A percentile compares a stretch with the other conserved stretches of the same genome.
Evolutionary conservation across 306 rosid species (phyloP).

Genomic region (Gillenia trifoliata): DNA sequence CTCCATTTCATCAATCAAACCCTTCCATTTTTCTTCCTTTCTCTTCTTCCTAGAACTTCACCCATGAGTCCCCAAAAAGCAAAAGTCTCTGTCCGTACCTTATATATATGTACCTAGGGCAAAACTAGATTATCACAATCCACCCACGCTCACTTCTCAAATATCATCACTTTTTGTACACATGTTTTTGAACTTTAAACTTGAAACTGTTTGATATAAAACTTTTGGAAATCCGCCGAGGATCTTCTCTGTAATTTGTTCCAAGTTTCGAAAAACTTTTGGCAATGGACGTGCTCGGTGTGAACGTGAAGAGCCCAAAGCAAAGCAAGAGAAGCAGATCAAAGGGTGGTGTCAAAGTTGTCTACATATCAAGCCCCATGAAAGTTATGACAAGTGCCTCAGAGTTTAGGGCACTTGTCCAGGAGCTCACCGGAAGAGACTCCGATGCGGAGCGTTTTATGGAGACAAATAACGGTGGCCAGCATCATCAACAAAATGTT

Average conservation of each 20-base stretch:
- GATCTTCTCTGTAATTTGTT: background rate
- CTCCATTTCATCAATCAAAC: background rate
- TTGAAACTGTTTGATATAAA: background rate
- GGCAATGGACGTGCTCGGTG: slow-evolving; percentile 26
- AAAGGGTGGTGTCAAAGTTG: slow-evolving; percentile 53
- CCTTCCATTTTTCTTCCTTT: background rate
- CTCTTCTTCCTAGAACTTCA: slow-evolving; percentile 6
- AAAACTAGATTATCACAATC: background rate
- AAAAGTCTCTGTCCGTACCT: background rate
- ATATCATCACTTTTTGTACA: background rate
- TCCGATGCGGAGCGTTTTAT: slow-evolving; percentile 59
- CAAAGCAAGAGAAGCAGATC: slow-evolving; percentile 25
- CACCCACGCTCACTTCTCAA: too few species aligned
- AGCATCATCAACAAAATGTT: background rate
- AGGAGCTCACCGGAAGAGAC: slow-evolving; percentile 76
- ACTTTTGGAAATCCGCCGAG: background rate
- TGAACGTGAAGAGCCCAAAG: slow-evolving; percentile 38
- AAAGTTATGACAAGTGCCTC: slow-evolving; percentile 77
- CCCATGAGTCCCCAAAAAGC: background rate
- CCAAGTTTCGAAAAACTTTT: background rate
- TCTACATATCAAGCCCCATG: slow-evolving; percentile 81
- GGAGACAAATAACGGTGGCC: slow-evolving; percentile 18
- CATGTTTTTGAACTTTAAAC: background rate
- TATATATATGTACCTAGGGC: background rate
- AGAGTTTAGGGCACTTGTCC: slow-evolving; percentile 77